A percentile compares a stretch with the other conserved stretches of the same genome.
Conservation (phyloP, 495 filamentous ascomycete genomes). For the Tetracladium marchalianum region DNA sequence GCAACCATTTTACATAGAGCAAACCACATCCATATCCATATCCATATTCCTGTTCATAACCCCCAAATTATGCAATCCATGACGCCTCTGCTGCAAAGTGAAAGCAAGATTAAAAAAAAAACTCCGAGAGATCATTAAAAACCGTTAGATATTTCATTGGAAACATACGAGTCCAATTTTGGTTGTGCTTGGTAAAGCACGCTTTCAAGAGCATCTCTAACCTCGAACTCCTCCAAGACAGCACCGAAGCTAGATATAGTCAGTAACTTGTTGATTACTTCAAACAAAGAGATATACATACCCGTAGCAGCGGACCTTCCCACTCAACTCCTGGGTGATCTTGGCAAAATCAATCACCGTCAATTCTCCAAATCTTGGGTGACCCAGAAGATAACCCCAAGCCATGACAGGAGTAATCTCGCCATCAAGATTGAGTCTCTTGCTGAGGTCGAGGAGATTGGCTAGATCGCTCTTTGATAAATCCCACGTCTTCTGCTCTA, state of each 20-base stretch:
- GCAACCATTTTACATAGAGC: too few relatives aligned
- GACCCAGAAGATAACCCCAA: constrained; percentile 67
- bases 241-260: constrained; percentile 58
- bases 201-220: constrained; percentile 72
- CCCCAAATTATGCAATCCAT: too few relatives aligned
- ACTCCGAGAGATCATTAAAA: too few relatives aligned
- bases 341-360: constrained; percentile 58
- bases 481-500: constrained; percentile 49
- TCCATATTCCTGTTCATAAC: too few relatives aligned
- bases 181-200: constrained; percentile 32
- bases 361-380: constrained; percentile 57
- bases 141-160: too few relatives aligned
- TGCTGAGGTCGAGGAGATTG: constrained; percentile 76
- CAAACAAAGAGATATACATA: constrained; percentile 39
- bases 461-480: constrained; percentile 63
- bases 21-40: too few relatives aligned
- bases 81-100: too few relatives aligned
- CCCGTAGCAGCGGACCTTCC: constrained; percentile 88
- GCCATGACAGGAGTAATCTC: constrained; percentile 98
- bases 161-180: too few relatives aligned
- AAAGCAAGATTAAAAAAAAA: too few relatives aligned
- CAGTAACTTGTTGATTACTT: constrained; percentile 6
- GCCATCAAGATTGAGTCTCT: constrained; percentile 73
- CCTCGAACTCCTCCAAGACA: constrained; percentile 85
- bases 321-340: constrained; percentile 60